Base-by-base conservation (phyloP, 2,329 filamentous ascomycete genomes). In the Cordyceps cicadae region DNA sequence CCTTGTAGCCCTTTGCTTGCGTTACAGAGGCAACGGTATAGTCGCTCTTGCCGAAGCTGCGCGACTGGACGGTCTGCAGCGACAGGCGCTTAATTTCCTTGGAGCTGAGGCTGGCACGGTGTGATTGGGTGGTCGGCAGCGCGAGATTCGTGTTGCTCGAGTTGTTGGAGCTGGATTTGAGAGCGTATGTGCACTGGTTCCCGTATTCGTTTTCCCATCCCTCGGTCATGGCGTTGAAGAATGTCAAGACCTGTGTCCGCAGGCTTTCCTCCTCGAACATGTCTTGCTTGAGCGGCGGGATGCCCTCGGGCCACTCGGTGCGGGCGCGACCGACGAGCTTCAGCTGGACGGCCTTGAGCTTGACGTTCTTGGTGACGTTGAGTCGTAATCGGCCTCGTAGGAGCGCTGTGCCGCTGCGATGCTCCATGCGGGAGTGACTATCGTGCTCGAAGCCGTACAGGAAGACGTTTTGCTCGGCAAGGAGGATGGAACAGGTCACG, bases 291-390 rank as follows among this genome's bases (percentile, higher is more conserved):
- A 87, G 82, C 0, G 92, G 92, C 3, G 94, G 93, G 34, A 97
- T 94, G 55, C 92, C 91, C 77, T 97, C 94, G 17, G 94, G 93
- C 94, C 94, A 99, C 70, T 96, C 92, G 1, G 94, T 97, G 64
- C 88, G 84, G 3, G 92, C 90, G 70, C 86, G 88, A 34, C 93
- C 94, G 46, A 87, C 84, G 66, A 99, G 89, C 68, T 90, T 93
- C 57, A 99, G 79, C 6, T 89, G 92, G 26, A 99, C 84, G 4
- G 90, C 88, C 77, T 96, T 97, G 66, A 99, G 87, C 75, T 99
- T 99, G 52, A 92, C 86, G 65, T 90, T 89, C 71, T 97, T 97
- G 51, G 89, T 87, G 14, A 97, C 83, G 62, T 87, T 87, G 45
- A 99, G 72, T 67, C 90, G 87, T 60, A 99, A 74, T 65, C 87